Evolutionary conservation across 805 yeast species (phyloP), one percentile per base, ranked within the genome.

Genomic region (Pichia scutulata): DNA sequence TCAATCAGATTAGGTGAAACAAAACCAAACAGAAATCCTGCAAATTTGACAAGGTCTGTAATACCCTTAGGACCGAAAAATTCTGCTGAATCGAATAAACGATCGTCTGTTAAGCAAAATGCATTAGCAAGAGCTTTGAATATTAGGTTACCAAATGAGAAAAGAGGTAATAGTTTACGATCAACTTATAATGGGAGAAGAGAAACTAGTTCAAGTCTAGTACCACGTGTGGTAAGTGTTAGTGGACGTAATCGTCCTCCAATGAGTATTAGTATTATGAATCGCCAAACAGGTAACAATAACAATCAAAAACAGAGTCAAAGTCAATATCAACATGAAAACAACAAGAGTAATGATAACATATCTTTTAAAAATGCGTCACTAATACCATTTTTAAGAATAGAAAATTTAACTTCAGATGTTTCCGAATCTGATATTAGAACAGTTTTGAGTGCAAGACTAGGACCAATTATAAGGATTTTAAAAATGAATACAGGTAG

Each of bases 371-470:
- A 58, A 49, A 56, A 63, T 42, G 56, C 60, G 0, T 50, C 64
- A 1, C 40, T 46, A 7, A 53, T 58, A 9, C 56, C 54, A 24
- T 59, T 68, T 44, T 44, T 70, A 14, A 59, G 67, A 41, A 55
- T 70, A 9, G 50, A 49, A 16, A 70, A 70, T 48, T 46, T 70
- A 8, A 59, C 55, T 19, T 55, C 57, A 13, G 71, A 66, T 6
- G 70, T 67, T 0, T 48, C 64, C 1, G 57, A 59, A 16, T 45
- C 51, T 5, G 72, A 69, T 46, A 54, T 70, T n/a, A 47, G 40
- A 25, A 43, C 51, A 2, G 66, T 64, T 5, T 49, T 67, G 45
- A 51, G 57, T 3, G 37, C 25, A 12, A 40, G 41, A 24, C 49
- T 66, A 12, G 63, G 69, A 2, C 42, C 53, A 4, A 54, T 59